These are phyloP conservation scores for Tylopilus intermedius DNA, from an alignment of 768 basidiomycete species.

Conservation along the genomic window DNA sequence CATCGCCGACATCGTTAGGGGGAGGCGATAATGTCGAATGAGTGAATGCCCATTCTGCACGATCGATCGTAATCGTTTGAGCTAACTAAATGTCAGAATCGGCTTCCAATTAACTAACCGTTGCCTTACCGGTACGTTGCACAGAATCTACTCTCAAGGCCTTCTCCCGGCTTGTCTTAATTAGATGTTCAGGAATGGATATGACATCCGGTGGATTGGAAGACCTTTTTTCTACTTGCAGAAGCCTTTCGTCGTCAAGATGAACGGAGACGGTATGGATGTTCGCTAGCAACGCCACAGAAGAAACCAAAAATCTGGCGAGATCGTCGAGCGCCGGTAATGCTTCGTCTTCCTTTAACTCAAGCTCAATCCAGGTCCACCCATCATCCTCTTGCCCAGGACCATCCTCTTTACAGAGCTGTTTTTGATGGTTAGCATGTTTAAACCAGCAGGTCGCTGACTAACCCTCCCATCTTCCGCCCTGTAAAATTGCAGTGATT, in stretches of 20 bases:
- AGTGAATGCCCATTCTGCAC: background rate
- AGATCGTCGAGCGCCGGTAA: conserved; percentile 5
- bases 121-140: conserved; percentile 5
- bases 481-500: conserved; percentile 12
- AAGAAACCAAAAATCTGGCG: conserved; percentile 12
- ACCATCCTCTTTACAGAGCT: conserved; percentile 1
- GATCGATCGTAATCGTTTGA: conserved; percentile 10
- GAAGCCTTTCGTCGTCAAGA: background rate
- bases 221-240: conserved; percentile 1
- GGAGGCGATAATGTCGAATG: background rate
- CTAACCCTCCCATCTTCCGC: conserved; percentile 9
- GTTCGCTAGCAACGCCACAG: conserved; percentile 4
- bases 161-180: background rate
- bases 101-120: background rate
- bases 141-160: conserved; percentile 5
- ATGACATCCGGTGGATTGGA: background rate
- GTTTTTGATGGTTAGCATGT: background rate
- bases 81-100: conserved; percentile 2
- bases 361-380: conserved; percentile 10
- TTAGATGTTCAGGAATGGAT: too few species aligned
- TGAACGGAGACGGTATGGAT: conserved; percentile 3
- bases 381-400: background rate
- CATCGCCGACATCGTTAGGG: background rate
- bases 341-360: conserved; percentile 3
- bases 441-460: background rate